Evolutionary conservation across 805 yeast genomes (phyloP).

Genomic region (Metschnikowia picachoensis): DNA sequence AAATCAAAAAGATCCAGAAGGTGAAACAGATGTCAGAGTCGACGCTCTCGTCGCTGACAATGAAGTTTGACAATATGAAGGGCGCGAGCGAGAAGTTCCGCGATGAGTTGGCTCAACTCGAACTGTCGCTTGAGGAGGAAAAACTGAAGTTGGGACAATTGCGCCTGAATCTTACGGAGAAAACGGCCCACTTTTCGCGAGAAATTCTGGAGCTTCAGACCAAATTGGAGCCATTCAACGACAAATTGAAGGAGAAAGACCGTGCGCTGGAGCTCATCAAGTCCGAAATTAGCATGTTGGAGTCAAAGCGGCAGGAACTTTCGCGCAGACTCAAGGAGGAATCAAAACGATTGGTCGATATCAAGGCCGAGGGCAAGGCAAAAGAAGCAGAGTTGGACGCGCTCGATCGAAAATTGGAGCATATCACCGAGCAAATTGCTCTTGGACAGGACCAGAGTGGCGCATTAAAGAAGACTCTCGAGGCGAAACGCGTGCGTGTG

Average conservation of each 20-base stretch:
- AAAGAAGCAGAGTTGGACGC: constrained; percentile 45
- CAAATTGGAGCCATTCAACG: constrained; percentile 80
- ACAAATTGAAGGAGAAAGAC: constrained; percentile 57
- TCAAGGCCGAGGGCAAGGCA: constrained; percentile 46
- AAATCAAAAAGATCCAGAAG: constrained; percentile 57
- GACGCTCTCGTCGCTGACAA: constrained; percentile 41
- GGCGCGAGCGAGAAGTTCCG: constrained; percentile 43
- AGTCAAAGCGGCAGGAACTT: constrained; percentile 42
- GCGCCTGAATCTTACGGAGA: constrained; percentile 62
- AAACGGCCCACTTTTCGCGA: constrained; percentile 64
- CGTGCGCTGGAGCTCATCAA: constrained; percentile 62
- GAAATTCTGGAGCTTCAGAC: constrained; percentile 62
- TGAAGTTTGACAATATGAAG: constrained; percentile 43
- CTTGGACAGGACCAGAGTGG: constrained; percentile 56
- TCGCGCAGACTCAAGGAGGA: constrained; percentile 44
- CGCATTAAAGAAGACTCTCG: constrained; percentile 46
- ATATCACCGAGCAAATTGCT: constrained; percentile 49
- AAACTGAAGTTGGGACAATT: constrained; percentile 57
- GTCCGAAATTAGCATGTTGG: constrained; percentile 59
- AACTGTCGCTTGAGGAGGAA: constrained; percentile 47
- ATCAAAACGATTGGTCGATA: constrained; percentile 40
- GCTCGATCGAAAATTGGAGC: constrained; percentile 47
- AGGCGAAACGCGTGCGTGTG: constrained; percentile 52
- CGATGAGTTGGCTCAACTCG: constrained; percentile 44
- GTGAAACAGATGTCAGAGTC: constrained; percentile 45